These are phyloP conservation scores for Panellus pusillus DNA, from an alignment of 768 basidiomycete genomes.

Conservation along the genomic window DNA sequence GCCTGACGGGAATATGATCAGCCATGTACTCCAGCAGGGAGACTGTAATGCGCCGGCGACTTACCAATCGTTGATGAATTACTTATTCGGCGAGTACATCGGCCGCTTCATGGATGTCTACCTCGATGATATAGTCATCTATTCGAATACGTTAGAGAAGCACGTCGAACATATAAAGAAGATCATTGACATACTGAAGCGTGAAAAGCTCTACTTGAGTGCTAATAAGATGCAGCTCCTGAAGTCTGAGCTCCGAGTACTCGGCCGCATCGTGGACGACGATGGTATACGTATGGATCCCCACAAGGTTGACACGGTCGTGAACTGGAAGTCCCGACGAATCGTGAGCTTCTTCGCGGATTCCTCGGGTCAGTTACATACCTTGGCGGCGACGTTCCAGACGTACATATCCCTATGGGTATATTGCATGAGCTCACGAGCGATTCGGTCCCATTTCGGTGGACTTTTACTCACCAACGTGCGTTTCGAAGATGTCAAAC, in stretches of 20 bases:
- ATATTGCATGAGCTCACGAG: background rate
- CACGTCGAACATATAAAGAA: conserved; percentile 24
- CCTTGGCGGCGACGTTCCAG: background rate
- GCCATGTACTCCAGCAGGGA: conserved; percentile 1
- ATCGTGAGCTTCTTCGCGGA: background rate
- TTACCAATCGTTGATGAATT: conserved; percentile 37
- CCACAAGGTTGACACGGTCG: conserved; percentile 30
- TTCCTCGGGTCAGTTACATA: background rate
- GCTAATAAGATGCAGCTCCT: conserved; percentile 25
- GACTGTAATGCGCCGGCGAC: conserved; percentile 26
- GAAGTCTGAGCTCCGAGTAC: conserved; percentile 21
- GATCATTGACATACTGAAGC: conserved; percentile 23
- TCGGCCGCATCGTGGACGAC: conserved; percentile 33
- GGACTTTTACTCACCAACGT: background rate
- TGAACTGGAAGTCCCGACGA: conserved; percentile 9
- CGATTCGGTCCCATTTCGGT: background rate
- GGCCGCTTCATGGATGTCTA: conserved; percentile 36
- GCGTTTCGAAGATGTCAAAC: background rate
- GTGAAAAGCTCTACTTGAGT: conserved; percentile 24
- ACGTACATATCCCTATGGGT: background rate
- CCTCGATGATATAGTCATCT: conserved; percentile 39
- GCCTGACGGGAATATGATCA: conserved; percentile 11
- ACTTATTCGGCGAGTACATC: conserved; percentile 27
- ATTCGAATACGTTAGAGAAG: conserved; percentile 20
- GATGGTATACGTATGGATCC: conserved; percentile 35